Evolutionary conservation across 768 basidiomycete genomes (phyloP), one percentile per base, ranked within the genome.

Genomic region (Amanita thiersii): DNA sequence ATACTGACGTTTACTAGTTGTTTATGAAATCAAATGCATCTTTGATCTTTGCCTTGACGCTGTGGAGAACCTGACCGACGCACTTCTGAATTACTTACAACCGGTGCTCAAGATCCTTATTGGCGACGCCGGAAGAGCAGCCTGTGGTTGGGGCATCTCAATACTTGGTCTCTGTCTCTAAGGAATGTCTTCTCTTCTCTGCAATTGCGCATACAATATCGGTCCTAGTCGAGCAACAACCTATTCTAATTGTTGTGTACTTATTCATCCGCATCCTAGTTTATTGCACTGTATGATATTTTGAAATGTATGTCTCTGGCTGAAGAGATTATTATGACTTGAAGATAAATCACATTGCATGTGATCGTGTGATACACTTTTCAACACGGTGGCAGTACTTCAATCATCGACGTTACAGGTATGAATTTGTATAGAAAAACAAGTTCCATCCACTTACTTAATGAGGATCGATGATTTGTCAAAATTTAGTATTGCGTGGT

Each of bases 1-100:
- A 40, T 26, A 31, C 45, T 21, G 17, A 18, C n/a, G n/a, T 31
- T 11, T 29, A 30, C 1, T 37, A 84, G 81, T 75, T 47, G 60
- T 79, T 6, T 75, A 76, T 46, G 59, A 75, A 7, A 52, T 80
- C 55, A 82, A 85, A 53, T 82, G 82, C 51, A 45, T 74, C 18
- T 38, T 81, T 23, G 77, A 79, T 48, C 59, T 59, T 3, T 39
- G 74, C 19, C 57, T 82, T 29, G 62, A 83, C 50, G 52, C 54
- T 4, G 50, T 61, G 2, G 74, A 78, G 54, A 65, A 77, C 50
- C 23, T 72, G 11, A 57, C 64, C 11, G 80, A 81, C 49, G 70
- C 52, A 5, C 43, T 64, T 9, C 43, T 77, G 48, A 71, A 73
- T 40, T 47, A 40, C 8, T 49, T 78, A n/a, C 44, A 53, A 21